Evolutionary conservation across 2,329 filamentous ascomycete genomes (phyloP), one percentile per base, ranked within the genome.

Genomic region (Epichloe uncinata): DNA sequence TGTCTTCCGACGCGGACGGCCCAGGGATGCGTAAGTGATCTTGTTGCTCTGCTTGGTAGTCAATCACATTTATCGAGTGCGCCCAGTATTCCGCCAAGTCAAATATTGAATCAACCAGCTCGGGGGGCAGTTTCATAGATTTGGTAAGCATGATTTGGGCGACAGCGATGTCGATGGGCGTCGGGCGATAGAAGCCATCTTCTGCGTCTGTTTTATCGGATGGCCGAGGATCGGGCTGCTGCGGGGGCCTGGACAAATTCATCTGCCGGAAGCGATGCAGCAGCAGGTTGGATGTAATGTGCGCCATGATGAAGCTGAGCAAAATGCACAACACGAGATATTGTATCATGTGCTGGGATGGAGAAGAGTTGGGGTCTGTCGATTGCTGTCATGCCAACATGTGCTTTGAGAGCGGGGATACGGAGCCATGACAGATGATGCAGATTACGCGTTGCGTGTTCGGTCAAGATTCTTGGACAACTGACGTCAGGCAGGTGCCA

Each of bases 11-110:
- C 0, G 45, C 15, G 9, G 56, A 58, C 4, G 47, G 45, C 2
- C 61, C 66, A 2, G 20, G 36, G 9, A 68, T 56, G 1, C 49
- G 46, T 2, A 66, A 38, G 5, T 54, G 42, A 16, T 49, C 45
- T 4, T 52, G 54, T 4, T 63, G 56, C 45, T 63, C 53, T 4
- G 47, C 47, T 3, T 42, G 44, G 41, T 55, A 65, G 16, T 67
- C 54, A 12, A 67, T 54, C 30, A 60, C 59, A 20, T 63, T 67
- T 47, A 57, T 61, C 2, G 73, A 71, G 55, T 74, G 73, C 13
- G 73, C 73, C 79, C 80, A 84, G 61, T 82, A 83, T 61, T 82
- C 78, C 49, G 78, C 80, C 30, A 67, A 60, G 57, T 84, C 79
- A 49, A 82, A 62, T 43, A 84, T 71, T 43, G 62, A 60, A 56